Conservation (phyloP, 164 flowering plant genomes). For the Paratinospora sagittata region DNA sequence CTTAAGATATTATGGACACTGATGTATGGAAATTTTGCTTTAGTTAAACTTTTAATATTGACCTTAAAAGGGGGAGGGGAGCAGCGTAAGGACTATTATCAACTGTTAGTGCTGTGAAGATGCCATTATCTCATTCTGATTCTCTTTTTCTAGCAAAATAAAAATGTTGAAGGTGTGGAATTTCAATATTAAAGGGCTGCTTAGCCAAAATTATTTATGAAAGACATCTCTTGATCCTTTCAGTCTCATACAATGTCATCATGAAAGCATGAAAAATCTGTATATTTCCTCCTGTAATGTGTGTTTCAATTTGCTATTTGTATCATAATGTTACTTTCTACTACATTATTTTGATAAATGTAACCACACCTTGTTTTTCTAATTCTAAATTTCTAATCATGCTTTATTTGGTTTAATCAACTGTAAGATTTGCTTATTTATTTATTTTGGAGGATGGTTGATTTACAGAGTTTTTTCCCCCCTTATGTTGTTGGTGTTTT, state of each 20-base stretch:
- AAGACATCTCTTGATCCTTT: too few species aligned
- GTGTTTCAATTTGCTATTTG: neutral
- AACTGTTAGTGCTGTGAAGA: too few species aligned
- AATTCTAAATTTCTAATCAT: neutral
- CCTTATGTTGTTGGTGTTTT: neutral
- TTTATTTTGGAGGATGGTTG: too few species aligned
- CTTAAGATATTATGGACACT: neutral
- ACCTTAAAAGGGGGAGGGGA: neutral
- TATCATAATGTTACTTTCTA: neutral
- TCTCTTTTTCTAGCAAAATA: neutral
- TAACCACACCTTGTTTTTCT: neutral
- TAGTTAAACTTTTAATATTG: neutral
- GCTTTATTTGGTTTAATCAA: neutral
- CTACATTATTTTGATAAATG: neutral
- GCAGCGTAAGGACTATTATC: too few species aligned
- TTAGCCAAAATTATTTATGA: too few species aligned
- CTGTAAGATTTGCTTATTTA: neutral
- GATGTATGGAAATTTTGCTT: neutral
- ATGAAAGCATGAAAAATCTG: too few species aligned
- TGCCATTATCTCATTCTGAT: neutral
- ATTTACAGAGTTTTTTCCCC: neutral
- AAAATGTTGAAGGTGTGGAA: neutral
- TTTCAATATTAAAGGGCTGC: neutral
- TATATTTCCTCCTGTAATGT: neutral
- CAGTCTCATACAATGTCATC: neutral